Evolutionary conservation across 176 grass and related monocot genomes (phyloP).

Genomic region (Cymbopogon citratus): DNA sequence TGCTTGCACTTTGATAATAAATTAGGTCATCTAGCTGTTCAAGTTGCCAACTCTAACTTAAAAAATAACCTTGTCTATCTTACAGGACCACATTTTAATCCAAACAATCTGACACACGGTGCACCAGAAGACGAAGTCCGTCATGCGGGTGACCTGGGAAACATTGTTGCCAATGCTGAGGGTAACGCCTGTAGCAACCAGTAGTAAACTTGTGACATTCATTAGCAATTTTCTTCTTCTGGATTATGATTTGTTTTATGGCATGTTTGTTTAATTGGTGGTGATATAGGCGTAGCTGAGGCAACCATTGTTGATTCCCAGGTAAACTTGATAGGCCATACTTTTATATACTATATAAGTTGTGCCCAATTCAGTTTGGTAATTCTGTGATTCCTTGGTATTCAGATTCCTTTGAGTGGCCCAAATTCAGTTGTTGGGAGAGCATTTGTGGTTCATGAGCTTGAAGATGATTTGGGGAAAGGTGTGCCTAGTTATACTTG

Average conservation of each 20-base stretch:
- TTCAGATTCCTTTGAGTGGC: constrained; percentile 79
- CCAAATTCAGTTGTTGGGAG: constrained; percentile 84
- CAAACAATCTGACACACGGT: constrained; percentile 61
- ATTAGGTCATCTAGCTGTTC: background rate
- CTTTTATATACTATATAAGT: constrained; percentile 20
- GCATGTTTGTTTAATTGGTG: constrained; percentile 25
- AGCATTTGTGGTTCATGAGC: constrained; percentile 98
- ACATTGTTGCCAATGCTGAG: constrained; percentile 75
- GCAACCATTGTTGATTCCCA: constrained; percentile 79
- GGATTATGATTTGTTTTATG: constrained; percentile 13
- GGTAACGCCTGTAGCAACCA: constrained; percentile 32
- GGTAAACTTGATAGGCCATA: constrained; percentile 34
- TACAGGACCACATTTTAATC: constrained; percentile 89
- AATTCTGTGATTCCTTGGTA: constrained; percentile 16
- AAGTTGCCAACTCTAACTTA: background rate
- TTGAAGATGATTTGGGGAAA: constrained; percentile 97
- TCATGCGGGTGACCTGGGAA: constrained; percentile 92
- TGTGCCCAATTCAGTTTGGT: background rate
- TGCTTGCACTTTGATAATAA: background rate
- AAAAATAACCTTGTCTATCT: background rate
- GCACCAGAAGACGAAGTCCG: constrained; percentile 76
- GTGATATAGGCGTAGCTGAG: constrained; percentile 75
- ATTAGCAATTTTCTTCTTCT: background rate
- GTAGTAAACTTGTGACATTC: constrained; percentile 1
- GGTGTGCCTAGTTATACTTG: constrained; percentile 42